Percentiles rank a stretch among this genome's conserved stretches.
Evolutionary conservation across 2,329 filamentous ascomycete species (phyloP).

Genomic region (Ceratocystis cubensis): DNA sequence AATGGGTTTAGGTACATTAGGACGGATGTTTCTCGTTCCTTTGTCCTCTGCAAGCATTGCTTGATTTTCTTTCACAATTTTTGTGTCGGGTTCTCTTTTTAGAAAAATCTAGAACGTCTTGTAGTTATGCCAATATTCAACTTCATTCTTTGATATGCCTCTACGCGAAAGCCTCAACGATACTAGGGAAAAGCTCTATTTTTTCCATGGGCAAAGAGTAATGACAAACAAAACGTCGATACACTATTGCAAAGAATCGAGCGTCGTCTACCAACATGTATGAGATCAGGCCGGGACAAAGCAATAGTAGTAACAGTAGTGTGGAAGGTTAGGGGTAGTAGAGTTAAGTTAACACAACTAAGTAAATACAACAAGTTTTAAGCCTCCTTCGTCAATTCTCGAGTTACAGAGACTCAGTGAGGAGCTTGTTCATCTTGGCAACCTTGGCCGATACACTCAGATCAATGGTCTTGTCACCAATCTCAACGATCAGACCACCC

Average conservation of each 20-base stretch:
- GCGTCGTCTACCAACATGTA: neutral
- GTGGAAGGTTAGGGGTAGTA: neutral
- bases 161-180: neutral
- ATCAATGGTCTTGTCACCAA: constrained; percentile 96
- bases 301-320: neutral
- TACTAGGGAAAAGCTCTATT: neutral
- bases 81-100: neutral
- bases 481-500: constrained; percentile 87
- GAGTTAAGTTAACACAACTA: constrained; percentile 9
- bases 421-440: constrained; percentile 98
- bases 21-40: neutral
- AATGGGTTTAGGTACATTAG: neutral
- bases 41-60: neutral
- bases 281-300: neutral
- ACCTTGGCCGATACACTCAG: constrained; percentile 90
- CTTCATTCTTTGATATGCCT: neutral
- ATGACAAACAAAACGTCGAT: neutral
- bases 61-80: neutral
- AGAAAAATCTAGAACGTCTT: neutral
- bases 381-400: constrained; percentile 12
- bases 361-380: constrained; percentile 10
- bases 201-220: neutral
- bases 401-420: constrained; percentile 88
- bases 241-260: neutral
- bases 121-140: neutral